A percentile compares a stretch with the other conserved stretches of the same genome.
Evolutionary conservation across 768 basidiomycete species (phyloP).

Genomic region (Termitomyces sp.): DNA sequence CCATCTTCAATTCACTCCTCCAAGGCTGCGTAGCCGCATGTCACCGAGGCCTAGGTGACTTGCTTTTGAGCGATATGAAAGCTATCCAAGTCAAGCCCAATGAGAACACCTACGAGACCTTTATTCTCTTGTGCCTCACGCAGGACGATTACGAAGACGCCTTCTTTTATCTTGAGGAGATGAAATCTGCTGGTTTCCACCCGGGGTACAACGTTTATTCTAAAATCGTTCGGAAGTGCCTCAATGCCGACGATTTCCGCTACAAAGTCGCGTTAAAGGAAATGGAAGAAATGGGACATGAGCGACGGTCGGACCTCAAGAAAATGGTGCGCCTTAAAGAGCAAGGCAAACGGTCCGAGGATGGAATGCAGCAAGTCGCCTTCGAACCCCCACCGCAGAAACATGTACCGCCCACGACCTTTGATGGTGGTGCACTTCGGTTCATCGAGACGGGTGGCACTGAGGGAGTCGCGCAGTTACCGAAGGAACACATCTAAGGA

Average conservation of each 20-base stretch:
- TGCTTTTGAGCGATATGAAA: conserved; percentile 65
- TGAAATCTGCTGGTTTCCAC: conserved; percentile 62
- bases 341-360: not conserved
- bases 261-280: conserved; percentile 66
- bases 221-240: conserved; percentile 56
- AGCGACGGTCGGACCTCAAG: conserved; percentile 18
- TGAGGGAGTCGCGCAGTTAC: conserved; percentile 9
- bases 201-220: conserved; percentile 59
- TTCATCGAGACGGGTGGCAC: conserved; percentile 33
- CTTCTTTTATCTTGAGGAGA: conserved; percentile 86
- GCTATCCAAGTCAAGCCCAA: conserved; percentile 52
- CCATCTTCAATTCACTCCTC: conserved; percentile 69
- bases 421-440: conserved; percentile 24
- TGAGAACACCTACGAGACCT: conserved; percentile 56
- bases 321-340: conserved; percentile 8
- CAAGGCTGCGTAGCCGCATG: conserved; percentile 55
- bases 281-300: conserved; percentile 61
- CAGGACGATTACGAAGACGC: conserved; percentile 79
- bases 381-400: not conserved
- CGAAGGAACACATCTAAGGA: conserved; percentile 4
- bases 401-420: not conserved
- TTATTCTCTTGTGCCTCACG: conserved; percentile 69
- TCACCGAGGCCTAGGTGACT: conserved; percentile 67
- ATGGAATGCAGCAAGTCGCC: not conserved
- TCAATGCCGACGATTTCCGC: conserved; percentile 53